Evolutionary conservation across 345 rosid species (phyloP).

Genomic region (Chamaenerion angustifolium): DNA sequence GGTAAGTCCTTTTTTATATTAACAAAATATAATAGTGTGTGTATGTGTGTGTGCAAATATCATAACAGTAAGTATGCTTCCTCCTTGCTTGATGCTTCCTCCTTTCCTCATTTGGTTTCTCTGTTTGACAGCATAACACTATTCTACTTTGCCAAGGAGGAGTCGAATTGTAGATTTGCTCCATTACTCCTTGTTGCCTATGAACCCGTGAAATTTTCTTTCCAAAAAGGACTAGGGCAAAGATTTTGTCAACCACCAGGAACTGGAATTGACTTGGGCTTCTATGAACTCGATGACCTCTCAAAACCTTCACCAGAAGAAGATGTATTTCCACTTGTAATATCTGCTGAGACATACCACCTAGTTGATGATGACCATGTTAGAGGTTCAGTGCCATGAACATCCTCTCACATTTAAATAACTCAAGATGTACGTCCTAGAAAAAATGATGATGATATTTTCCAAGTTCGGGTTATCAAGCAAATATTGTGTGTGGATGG

Average conservation of each 20-base stretch:
- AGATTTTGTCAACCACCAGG: constrained; percentile 69
- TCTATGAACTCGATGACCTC: constrained; percentile 68
- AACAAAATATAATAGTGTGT: no score
- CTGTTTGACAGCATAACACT: constrained; percentile 48
- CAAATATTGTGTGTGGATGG: constrained; percentile 82
- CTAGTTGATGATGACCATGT: constrained; percentile 14
- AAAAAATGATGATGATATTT: constrained; percentile 31
- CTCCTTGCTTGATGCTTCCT: not conserved
- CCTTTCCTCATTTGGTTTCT: not conserved
- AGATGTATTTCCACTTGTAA: constrained; percentile 75
- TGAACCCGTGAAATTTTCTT: constrained; percentile 43
- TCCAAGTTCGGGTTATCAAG: constrained; percentile 52
- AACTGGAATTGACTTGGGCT: constrained; percentile 73
- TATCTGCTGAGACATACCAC: constrained; percentile 49
- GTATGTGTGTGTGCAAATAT: no score
- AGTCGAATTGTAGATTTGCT: constrained; percentile 46
- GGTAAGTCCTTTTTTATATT: no score
- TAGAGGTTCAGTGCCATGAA: constrained; percentile 17
- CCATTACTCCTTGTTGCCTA: constrained; percentile 55
- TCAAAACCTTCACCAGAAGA: constrained; percentile 53
- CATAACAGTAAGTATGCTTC: not conserved
- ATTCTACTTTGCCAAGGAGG: constrained; percentile 74
- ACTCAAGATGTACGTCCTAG: constrained; percentile 65
- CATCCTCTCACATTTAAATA: constrained; percentile 49
- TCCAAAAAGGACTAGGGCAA: constrained; percentile 57